Evolutionary conservation across 805 yeast species (phyloP).

Genomic region (Candida nitratophila): DNA sequence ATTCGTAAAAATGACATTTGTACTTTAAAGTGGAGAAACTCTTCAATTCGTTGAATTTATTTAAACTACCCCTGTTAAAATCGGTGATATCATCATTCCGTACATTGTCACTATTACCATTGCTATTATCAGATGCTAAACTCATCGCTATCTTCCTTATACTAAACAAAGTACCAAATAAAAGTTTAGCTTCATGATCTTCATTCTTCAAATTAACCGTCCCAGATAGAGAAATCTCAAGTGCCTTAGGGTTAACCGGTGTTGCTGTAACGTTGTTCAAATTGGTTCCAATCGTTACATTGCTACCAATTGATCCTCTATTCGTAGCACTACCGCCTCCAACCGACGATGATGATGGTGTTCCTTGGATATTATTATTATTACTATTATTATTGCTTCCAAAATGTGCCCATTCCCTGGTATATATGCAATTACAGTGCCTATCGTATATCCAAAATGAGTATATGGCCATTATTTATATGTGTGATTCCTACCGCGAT

Average conservation of each 20-base stretch:
- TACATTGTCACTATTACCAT: neutral
- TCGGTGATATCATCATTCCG: neutral
- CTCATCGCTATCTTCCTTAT: constrained; percentile 65
- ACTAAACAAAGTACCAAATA: constrained; percentile 82
- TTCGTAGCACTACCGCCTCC: neutral
- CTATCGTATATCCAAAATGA: constrained; percentile 89
- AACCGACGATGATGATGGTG: too few species aligned
- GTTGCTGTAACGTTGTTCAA: too few species aligned
- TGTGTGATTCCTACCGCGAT: too few species aligned
- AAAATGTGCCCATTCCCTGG: constrained; percentile 48
- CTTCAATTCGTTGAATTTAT: constrained; percentile 29
- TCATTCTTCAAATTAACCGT: constrained; percentile 46
- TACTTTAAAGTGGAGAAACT: constrained; percentile 69
- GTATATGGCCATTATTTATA: constrained; percentile 50
- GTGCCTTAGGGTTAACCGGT: neutral
- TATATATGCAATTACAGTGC: constrained; percentile 84
- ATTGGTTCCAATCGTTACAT: neutral
- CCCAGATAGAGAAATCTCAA: constrained; percentile 17
- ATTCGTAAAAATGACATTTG: constrained; percentile 73
- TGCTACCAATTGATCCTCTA: neutral
- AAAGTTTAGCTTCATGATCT: constrained; percentile 68
- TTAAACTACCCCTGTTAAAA: constrained; percentile 4
- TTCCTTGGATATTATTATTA: neutral
- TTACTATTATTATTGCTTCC: neutral
- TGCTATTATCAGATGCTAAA: neutral